These are phyloP conservation scores for Porodaedalea pini DNA, from an alignment of 1,284 basidiomycete genomes.

Conservation along the genomic window DNA sequence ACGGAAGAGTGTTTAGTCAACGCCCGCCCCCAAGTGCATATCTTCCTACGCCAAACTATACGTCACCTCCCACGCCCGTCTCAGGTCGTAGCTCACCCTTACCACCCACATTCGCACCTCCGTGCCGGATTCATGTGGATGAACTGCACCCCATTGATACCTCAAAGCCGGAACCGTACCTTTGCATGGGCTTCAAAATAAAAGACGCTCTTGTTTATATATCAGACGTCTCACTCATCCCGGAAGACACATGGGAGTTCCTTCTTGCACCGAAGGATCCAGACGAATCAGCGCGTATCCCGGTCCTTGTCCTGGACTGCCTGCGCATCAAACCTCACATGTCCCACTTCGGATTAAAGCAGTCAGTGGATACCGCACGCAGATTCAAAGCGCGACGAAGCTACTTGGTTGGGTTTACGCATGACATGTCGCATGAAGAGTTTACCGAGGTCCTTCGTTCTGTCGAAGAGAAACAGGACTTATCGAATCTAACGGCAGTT, in stretches of 20 bases:
- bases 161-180: conserved; percentile 48
- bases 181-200: conserved; percentile 74
- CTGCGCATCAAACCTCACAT: conserved; percentile 56
- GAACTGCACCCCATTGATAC: conserved; percentile 20
- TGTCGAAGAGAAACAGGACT: conserved; percentile 37
- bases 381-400: conserved; percentile 53
- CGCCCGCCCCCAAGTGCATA: conserved; percentile 34
- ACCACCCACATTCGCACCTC: neutral
- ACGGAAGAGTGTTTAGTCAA: conserved; percentile 54
- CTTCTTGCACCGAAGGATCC: conserved; percentile 35
- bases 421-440: conserved; percentile 66
- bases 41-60: conserved; percentile 40
- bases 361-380: conserved; percentile 52
- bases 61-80: conserved; percentile 45
- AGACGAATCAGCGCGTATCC: conserved; percentile 29
- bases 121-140: neutral
- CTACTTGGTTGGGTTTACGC: conserved; percentile 72
- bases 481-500: conserved; percentile 33
- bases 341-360: conserved; percentile 69
- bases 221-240: conserved; percentile 73
- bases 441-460: conserved; percentile 48
- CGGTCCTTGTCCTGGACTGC: conserved; percentile 70
- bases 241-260: conserved; percentile 60
- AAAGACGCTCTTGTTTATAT: conserved; percentile 62
- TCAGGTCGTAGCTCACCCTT: conserved; percentile 26